A percentile compares a stretch with the other conserved stretches of the same genome.
phyloP scores from a whole-genome alignment of 2,329 filamentous ascomycete species.

The Sclerotinia sclerotiorum region DNA sequence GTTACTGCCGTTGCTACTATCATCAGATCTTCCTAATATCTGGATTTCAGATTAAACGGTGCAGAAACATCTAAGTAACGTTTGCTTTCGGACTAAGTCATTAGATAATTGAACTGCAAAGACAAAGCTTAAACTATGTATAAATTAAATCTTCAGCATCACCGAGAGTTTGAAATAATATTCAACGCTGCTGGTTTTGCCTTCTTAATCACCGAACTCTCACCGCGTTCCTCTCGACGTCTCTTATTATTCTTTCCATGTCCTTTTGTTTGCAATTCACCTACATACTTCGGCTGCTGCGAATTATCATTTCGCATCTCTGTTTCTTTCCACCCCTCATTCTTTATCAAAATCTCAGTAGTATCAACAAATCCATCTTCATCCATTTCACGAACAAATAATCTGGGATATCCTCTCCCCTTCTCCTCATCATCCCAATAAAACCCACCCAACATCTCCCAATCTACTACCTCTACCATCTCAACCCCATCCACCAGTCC shows the following conservation, averaged over 20 bases:
- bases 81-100: neutral
- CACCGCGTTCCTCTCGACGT: neutral
- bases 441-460: neutral
- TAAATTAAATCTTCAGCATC: neutral
- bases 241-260: slow-evolving; percentile 8
- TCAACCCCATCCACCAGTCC: neutral
- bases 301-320: neutral
- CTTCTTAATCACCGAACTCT: neutral
- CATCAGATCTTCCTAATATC: neutral
- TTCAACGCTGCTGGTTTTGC: neutral
- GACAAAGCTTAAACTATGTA: neutral
- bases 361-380: too few species aligned
- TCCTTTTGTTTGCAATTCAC: neutral
- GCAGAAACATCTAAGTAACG: neutral
- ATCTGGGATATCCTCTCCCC: neutral
- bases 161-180: neutral
- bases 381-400: neutral
- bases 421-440: neutral
- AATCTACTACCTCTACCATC: neutral
- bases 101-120: neutral
- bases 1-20: neutral
- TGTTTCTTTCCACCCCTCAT: neutral
- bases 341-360: neutral
- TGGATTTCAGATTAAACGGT: neutral
- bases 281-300: neutral